A percentile compares a stretch with the other conserved stretches of the same genome.
These are phyloP conservation scores for Streptanthus diversifolius DNA, from an alignment of 345 rosid species.

Conservation along the genomic window DNA sequence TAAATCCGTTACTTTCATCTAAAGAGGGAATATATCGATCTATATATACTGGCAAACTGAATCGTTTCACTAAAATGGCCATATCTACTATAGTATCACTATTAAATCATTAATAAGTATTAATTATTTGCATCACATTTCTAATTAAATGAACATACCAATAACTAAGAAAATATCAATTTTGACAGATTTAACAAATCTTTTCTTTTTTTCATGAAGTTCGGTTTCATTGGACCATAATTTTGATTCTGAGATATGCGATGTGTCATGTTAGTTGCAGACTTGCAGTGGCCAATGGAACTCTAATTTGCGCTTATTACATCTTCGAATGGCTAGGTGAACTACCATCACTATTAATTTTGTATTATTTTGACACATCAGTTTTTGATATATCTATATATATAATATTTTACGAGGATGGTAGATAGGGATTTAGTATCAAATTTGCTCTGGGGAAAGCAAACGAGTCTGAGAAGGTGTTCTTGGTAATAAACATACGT, in stretches of 20 bases:
- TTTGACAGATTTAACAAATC: background rate
- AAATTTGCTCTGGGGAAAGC: background rate
- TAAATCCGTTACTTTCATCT: constrained; percentile 5
- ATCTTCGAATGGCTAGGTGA: background rate
- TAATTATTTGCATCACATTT: background rate
- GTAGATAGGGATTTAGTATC: background rate
- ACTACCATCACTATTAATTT: background rate
- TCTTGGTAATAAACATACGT: background rate
- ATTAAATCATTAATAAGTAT: background rate
- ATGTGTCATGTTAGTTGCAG: background rate
- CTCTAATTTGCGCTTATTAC: background rate
- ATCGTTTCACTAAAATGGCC: background rate
- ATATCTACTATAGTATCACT: background rate
- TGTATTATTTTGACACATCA: background rate
- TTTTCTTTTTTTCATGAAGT: background rate
- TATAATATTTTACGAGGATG: background rate
- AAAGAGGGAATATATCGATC: background rate
- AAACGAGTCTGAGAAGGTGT: background rate
- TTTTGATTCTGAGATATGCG: background rate
- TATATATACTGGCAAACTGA: background rate
- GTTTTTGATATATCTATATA: background rate
- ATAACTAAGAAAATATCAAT: background rate
- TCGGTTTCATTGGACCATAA: background rate
- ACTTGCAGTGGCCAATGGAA: background rate
- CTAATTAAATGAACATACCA: background rate